These are phyloP conservation scores for Rauvolfia tetraphylla DNA, from an alignment of 257 asterid species.

Conservation along the genomic window DNA sequence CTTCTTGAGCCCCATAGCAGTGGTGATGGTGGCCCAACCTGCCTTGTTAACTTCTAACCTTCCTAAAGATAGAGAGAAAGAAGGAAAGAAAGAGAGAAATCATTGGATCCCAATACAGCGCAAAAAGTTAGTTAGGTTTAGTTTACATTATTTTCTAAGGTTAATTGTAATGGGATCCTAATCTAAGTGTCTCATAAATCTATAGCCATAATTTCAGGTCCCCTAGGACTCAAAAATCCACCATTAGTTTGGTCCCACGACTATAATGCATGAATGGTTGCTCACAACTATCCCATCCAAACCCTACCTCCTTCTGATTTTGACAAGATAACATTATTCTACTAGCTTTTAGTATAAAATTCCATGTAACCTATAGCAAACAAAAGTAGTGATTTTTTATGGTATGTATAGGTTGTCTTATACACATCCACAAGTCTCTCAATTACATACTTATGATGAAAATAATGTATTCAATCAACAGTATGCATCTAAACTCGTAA, in stretches of 20 bases:
- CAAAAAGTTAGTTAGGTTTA: slow-evolving; percentile 28
- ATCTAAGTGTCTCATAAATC: slow-evolving; percentile 26
- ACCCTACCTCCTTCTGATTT: background rate
- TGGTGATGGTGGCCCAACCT: slow-evolving; percentile 25
- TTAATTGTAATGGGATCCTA: slow-evolving; percentile 27
- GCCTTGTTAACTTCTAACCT: slow-evolving; percentile 18
- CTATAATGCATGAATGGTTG: slow-evolving; percentile 31
- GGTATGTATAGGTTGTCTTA: background rate
- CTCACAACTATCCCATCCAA: slow-evolving; percentile 20
- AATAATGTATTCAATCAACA: background rate
- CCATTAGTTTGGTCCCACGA: slow-evolving; percentile 32
- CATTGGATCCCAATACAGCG: slow-evolving; percentile 33
- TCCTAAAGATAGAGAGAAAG: slow-evolving; percentile 14
- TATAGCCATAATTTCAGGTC: slow-evolving; percentile 35
- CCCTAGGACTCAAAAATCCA: slow-evolving; percentile 19
- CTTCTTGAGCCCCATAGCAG: slow-evolving; percentile 42
- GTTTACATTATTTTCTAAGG: slow-evolving; percentile 19
- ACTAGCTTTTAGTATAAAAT: background rate
- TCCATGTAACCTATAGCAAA: slow-evolving; percentile 1
- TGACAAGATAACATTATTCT: background rate
- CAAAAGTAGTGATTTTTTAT: slow-evolving; percentile 8
- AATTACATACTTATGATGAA: background rate
- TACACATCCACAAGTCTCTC: background rate
- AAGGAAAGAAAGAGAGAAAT: slow-evolving; percentile 19
- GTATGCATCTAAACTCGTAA: no score